Conservation (phyloP, 2,329 filamentous ascomycete species). For the Penicillium concentricum region DNA sequence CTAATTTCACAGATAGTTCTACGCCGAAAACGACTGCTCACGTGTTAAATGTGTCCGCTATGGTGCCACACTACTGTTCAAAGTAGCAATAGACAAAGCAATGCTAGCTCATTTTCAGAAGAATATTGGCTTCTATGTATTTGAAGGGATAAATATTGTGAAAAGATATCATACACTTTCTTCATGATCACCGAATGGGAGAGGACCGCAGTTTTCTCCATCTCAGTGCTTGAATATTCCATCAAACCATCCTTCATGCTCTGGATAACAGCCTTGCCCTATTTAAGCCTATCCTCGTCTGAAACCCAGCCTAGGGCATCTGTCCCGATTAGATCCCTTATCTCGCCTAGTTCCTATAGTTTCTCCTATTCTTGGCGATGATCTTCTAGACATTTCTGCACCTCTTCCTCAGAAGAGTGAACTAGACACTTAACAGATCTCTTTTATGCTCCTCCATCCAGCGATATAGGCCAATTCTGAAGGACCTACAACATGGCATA, state of each 20-base stretch:
- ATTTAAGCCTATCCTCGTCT: slow-evolving; percentile 24
- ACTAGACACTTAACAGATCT: slow-evolving; percentile 19
- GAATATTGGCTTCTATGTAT: no score
- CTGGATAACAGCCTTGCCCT: slow-evolving; percentile 15
- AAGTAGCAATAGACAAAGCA: no score
- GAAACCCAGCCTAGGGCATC: slow-evolving; percentile 29
- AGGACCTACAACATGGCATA: slow-evolving; percentile 22
- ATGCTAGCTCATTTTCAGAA: no score
- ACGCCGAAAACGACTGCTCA: no score
- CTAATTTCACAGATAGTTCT: no score
- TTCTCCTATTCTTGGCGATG: slow-evolving; percentile 15
- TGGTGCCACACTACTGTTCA: no score
- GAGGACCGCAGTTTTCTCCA: slow-evolving; percentile 18
- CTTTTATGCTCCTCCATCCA: slow-evolving; percentile 5
- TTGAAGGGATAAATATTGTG: no score
- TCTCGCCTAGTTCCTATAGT: no score
- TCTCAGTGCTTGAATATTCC: slow-evolving; percentile 23
- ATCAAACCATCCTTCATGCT: slow-evolving; percentile 22
- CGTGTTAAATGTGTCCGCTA: no score
- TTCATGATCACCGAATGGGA: slow-evolving; percentile 23
- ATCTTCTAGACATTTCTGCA: slow-evolving; percentile 8
- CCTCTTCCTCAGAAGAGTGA: slow-evolving; percentile 21
- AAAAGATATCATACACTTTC: slow-evolving; percentile 9
- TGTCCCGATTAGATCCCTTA: no score
- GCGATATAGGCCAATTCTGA: slow-evolving; percentile 24